A percentile compares a stretch with the other conserved stretches of the same genome.
Conservation (phyloP, 1,284 basidiomycete genomes). For the Phylloboletellus chloephorus region DNA sequence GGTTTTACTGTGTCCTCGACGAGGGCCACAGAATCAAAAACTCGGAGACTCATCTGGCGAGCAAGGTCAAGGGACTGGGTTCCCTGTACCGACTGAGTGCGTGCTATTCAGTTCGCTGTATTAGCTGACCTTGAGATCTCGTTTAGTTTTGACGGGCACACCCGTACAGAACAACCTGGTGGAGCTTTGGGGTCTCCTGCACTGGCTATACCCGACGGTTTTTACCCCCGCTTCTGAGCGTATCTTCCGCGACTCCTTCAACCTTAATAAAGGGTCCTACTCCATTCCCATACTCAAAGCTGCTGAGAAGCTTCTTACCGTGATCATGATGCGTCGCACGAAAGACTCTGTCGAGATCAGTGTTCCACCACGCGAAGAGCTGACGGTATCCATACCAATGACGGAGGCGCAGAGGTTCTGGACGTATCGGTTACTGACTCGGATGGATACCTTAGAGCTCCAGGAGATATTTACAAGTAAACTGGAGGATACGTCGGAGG, state of each 20-base stretch:
- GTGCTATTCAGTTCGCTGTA: slow-evolving; percentile 7
- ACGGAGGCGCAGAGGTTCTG: slow-evolving; percentile 58
- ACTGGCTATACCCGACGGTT: slow-evolving; percentile 49
- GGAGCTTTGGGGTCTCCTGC: slow-evolving; percentile 55
- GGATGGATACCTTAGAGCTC: slow-evolving; percentile 45
- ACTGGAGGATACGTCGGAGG: slow-evolving; percentile 24
- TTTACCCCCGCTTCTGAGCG: slow-evolving; percentile 46
- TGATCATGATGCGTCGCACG: slow-evolving; percentile 57
- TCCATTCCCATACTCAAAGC: slow-evolving; percentile 44
- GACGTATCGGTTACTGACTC: slow-evolving; percentile 51
- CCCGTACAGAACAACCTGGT: slow-evolving; percentile 59
- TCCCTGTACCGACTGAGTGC: slow-evolving; percentile 47
- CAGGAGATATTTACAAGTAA: slow-evolving; percentile 43
- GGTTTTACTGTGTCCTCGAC: slow-evolving; percentile 55
- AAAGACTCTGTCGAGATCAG: slow-evolving; percentile 46
- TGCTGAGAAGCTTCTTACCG: slow-evolving; percentile 43
- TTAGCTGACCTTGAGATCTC: slow-evolving; percentile 7
- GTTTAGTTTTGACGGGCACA: slow-evolving; percentile 53
- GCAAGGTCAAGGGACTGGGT: slow-evolving; percentile 44
- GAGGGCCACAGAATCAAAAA: slow-evolving; percentile 64
- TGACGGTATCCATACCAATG: slow-evolving; percentile 52
- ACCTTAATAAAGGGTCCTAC: slow-evolving; percentile 47
- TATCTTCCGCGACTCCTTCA: slow-evolving; percentile 49
- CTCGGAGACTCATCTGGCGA: slow-evolving; percentile 40
- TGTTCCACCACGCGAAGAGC: slow-evolving; percentile 54